Conservation (phyloP, 192 early-diverging fungal species). For the Coemansia reversa region DNA sequence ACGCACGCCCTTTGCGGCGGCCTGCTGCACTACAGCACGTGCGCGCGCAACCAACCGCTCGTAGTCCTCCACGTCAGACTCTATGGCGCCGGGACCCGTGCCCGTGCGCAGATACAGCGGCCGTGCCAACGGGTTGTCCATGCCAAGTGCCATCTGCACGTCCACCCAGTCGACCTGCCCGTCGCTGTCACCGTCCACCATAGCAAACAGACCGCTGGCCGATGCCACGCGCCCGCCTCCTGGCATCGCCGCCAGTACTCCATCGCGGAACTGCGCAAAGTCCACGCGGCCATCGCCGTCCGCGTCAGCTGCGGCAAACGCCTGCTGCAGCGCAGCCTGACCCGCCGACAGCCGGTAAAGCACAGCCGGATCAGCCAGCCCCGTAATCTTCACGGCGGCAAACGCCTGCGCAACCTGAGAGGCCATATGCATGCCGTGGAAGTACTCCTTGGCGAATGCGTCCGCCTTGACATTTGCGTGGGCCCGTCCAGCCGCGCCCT, state of each 20-base stretch:
- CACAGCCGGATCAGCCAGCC: conserved; percentile 71
- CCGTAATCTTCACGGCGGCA: conserved; percentile 88
- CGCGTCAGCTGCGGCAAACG: conserved; percentile 54
- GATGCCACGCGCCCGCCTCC: conserved; percentile 32
- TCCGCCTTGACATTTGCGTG: conserved; percentile 66
- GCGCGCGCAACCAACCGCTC: conserved; percentile 68
- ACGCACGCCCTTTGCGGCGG: conserved; percentile 62
- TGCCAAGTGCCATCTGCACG: conserved; percentile 62
- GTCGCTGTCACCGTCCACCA: conserved; percentile 54
- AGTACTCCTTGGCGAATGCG: conserved; percentile 64
- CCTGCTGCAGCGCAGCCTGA: conserved; percentile 31
- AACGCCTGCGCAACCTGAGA: conserved; percentile 65
- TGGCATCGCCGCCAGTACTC: conserved; percentile 39
- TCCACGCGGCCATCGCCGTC: conserved; percentile 57
- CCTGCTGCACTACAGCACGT: conserved; percentile 64
- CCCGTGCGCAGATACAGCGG: conserved; percentile 43
- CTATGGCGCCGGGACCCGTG: conserved; percentile 25
- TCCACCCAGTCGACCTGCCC: conserved; percentile 67
- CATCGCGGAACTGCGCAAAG: conserved; percentile 50
- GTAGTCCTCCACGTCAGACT: conserved; percentile 71
- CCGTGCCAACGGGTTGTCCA: conserved; percentile 59
- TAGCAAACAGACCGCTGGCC: conserved; percentile 46
- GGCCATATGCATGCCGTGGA: conserved; percentile 73
- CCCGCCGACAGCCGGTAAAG: conserved; percentile 69
- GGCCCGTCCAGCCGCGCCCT: conserved; percentile 42